Evolutionary conservation across 768 basidiomycete genomes (phyloP).

Genomic region (Auriculariales sp.): DNA sequence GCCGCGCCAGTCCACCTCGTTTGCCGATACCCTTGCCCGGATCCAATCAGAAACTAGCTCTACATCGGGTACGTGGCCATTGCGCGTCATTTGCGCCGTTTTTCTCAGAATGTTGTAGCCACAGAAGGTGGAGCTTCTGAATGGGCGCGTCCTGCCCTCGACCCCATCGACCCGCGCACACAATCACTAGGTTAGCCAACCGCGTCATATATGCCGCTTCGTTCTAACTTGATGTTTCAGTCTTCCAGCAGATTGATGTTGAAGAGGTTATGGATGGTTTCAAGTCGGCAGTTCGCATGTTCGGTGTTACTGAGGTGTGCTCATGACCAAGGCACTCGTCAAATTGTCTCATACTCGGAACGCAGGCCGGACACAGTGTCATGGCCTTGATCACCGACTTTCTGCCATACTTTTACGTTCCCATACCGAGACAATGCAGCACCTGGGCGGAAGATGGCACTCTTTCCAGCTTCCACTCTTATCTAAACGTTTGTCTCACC

Average conservation of each 20-base stretch:
- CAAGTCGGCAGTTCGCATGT: conserved; percentile 49
- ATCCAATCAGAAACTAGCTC: conserved; percentile 38
- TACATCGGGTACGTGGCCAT: conserved; percentile 24
- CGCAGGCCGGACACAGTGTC: conserved; percentile 78
- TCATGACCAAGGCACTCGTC: neutral
- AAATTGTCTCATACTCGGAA: neutral
- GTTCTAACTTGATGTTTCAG: conserved; percentile 22
- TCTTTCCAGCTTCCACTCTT: conserved; percentile 41
- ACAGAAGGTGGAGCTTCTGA: conserved; percentile 65
- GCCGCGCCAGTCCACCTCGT: conserved; percentile 29
- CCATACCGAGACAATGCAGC: conserved; percentile 72
- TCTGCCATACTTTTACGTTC: conserved; percentile 85
- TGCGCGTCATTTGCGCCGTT: neutral
- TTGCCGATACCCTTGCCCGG: conserved; percentile 48
- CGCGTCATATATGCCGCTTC: neutral
- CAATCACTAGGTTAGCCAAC: conserved; percentile 50
- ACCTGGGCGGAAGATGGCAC: no score
- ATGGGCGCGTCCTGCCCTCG: conserved; percentile 55
- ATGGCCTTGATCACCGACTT: conserved; percentile 72
- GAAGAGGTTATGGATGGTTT: conserved; percentile 48
- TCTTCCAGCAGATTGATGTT: conserved; percentile 94
- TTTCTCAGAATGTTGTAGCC: no score
- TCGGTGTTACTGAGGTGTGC: conserved; percentile 76
- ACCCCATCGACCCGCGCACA: conserved; percentile 37
- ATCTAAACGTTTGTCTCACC: conserved; percentile 56